Percentiles rank a stretch among this genome's conserved stretches.
phyloP scores from a whole-genome alignment of 2,329 filamentous ascomycete genomes.

The Neofusicoccum laricinum region DNA sequence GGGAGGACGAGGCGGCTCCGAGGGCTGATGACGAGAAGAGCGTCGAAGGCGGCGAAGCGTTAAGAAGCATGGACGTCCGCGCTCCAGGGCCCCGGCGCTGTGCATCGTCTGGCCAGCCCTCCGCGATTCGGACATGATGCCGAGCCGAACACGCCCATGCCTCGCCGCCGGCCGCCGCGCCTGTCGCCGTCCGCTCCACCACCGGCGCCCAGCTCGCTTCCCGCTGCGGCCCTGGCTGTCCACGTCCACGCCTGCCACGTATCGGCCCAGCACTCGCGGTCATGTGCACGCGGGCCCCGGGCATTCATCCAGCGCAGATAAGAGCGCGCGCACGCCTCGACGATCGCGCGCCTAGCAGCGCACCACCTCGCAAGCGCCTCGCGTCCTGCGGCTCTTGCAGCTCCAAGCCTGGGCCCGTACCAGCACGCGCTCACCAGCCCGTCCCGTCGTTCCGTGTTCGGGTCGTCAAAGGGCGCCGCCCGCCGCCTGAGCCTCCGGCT shows the following conservation, averaged over 20 bases:
- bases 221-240: neutral
- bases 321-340: slow-evolving; percentile 1
- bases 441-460: neutral
- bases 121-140: slow-evolving; percentile 5
- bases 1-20: slow-evolving; percentile 9
- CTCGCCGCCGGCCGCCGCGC: too few species aligned
- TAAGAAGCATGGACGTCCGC: neutral
- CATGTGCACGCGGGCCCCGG: neutral
- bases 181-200: neutral
- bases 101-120: slow-evolving; percentile 10
- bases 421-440: slow-evolving; percentile 5
- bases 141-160: neutral
- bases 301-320: slow-evolving; percentile 13
- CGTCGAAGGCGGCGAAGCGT: slow-evolving; percentile 5
- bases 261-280: slow-evolving; percentile 1
- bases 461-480: neutral
- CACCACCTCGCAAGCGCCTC: slow-evolving; percentile 7
- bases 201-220: neutral
- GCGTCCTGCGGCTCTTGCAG: slow-evolving; percentile 16
- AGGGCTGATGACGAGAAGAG: slow-evolving; percentile 13
- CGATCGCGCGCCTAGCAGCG: slow-evolving; percentile 10
- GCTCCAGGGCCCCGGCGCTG: neutral
- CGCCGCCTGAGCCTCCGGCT: neutral
- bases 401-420: neutral
- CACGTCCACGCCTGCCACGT: slow-evolving; percentile 10